These are phyloP conservation scores for Agapanthus africanus DNA, from an alignment of 106 monocot genomes.

Conservation along the genomic window DNA sequence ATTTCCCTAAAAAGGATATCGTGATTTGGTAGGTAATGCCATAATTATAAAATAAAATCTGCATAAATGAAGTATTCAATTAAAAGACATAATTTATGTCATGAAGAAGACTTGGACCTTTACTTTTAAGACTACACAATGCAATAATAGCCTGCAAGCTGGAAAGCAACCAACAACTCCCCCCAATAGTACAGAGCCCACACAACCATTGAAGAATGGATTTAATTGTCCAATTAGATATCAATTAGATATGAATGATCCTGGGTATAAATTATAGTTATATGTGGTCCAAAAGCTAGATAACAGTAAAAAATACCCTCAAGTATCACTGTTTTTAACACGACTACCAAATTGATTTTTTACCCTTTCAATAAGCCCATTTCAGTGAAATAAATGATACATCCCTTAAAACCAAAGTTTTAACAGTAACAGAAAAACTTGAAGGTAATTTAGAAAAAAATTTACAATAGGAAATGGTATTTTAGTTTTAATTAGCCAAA, in stretches of 20 bases:
- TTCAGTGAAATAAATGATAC: no score
- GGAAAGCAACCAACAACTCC: neutral
- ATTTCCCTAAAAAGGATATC: neutral
- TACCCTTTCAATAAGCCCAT: no score
- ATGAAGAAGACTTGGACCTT: neutral
- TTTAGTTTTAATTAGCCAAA: no score
- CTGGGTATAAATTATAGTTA: neutral
- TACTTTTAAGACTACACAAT: neutral
- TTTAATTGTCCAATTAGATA: neutral
- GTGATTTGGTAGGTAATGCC: neutral
- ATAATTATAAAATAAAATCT: neutral
- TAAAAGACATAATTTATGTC: neutral
- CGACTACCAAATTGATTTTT: no score
- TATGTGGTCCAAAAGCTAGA: constrained; percentile 2
- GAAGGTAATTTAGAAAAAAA: no score
- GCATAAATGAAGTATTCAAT: neutral
- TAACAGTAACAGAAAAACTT: no score
- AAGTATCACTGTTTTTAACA: no score
- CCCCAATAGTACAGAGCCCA: neutral
- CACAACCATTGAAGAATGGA: neutral
- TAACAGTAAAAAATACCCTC: no score
- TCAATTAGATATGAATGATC: neutral
- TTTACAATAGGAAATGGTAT: no score
- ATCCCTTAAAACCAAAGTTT: no score
- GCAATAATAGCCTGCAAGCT: neutral